Evolutionary conservation across 1,284 basidiomycete species (phyloP), one percentile per base, ranked within the genome.

Genomic region (Xerocomus amazonicus): DNA sequence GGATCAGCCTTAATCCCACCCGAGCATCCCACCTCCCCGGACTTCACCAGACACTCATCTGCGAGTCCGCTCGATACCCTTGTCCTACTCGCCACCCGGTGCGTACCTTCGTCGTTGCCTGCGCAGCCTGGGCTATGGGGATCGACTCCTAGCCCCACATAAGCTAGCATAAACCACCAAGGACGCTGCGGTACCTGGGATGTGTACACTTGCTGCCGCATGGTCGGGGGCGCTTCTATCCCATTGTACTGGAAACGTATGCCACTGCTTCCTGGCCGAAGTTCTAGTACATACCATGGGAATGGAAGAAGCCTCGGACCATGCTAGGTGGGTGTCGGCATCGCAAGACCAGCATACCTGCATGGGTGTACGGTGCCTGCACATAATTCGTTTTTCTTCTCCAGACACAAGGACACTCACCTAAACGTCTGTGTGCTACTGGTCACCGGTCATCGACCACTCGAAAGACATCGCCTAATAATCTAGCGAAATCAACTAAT

Each of bases 281-380:
- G 54, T 54, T 55, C 58, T 54, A 67, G 71, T 71, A 70, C 70
- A 73, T 71, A 70, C 70, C 70, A 71, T 71, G 70, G 69, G 70
- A 71, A 71, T 73, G 71, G 69, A 73, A 73, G 70, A 71, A 59
- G 68, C 61, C 65, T 62, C 61, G 58, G 70, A 68, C 67, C 70
- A 72, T 71, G 62, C 52, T 44, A 55, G 46, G 67, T 52, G 48
- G 53, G 28, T 66, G 65, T 53, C 32, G 53, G 36, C 57, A 61
- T 63, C 52, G 27, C 55, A 44, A 49, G 55, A 48, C 59, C 65
- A 64, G 61, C 23, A 36, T 39, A 38, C 54, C 41, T 43, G 45
- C 37, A 41, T 19, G 26, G 40, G 36, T 14, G 16, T 37, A 39
- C 9, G 36, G 38, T 39, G 40, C 19, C 36, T 26, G 28, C 38